Evolutionary conservation across 495 filamentous ascomycete genomes (phyloP).

Genomic region (Penicillium fimorum): DNA sequence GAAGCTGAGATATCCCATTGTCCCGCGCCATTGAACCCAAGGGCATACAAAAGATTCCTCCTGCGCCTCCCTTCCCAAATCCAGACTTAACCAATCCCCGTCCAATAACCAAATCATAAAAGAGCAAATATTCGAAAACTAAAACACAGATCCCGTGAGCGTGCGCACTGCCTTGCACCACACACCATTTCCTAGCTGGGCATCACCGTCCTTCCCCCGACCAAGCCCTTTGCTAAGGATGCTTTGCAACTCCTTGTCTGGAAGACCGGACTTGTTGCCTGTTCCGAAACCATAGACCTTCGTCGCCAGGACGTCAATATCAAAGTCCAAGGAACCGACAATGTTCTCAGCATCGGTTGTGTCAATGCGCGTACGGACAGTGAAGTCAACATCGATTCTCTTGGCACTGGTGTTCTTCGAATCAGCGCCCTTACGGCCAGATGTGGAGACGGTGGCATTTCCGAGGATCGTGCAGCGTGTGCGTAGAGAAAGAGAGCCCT

Average conservation of each 20-base stretch:
- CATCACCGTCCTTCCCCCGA: conserved; percentile 17
- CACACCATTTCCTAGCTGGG: conserved; percentile 37
- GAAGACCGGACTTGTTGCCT: conserved; percentile 30
- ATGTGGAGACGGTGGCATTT: conserved; percentile 13
- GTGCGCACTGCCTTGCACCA: conserved; percentile 44
- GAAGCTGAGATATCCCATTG: not conserved
- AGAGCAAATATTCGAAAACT: conserved; percentile 14
- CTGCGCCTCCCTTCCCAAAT: conserved; percentile 6
- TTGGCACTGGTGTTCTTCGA: conserved; percentile 18
- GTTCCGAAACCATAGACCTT: conserved; percentile 48
- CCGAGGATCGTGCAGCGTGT: conserved; percentile 44
- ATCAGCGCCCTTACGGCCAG: conserved; percentile 19
- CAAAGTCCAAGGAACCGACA: conserved; percentile 35
- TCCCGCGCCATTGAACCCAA: not conserved
- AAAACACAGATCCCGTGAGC: conserved; percentile 39
- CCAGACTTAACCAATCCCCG: conserved; percentile 5
- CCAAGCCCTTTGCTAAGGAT: conserved; percentile 37
- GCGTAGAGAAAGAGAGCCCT: conserved; percentile 32
- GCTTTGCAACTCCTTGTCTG: conserved; percentile 39
- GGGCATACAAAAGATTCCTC: not conserved
- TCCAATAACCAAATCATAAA: conserved; percentile 1
- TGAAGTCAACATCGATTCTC: conserved; percentile 47
- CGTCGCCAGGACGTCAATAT: conserved; percentile 42
- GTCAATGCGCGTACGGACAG: conserved; percentile 31
- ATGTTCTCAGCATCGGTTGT: conserved; percentile 13